Percentiles rank a stretch among this genome's conserved stretches.
Conservation (phyloP, 441 rosid genomes). For the Erodium chrysanthum region DNA sequence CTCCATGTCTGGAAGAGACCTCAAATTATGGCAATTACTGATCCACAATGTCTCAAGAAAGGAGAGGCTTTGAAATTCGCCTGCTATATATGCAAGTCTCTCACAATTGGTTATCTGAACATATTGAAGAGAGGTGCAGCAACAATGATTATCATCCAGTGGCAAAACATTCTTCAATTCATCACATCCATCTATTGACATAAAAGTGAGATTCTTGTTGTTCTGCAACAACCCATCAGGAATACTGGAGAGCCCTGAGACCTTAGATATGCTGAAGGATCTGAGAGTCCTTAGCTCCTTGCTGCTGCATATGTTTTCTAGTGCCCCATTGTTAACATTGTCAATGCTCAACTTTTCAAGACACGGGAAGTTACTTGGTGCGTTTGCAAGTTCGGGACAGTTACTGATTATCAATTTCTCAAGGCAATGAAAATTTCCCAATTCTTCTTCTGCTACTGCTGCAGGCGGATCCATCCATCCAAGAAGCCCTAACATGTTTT, state of each 20-base stretch:
- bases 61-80: not conserved
- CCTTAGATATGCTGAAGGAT: not conserved
- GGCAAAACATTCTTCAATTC: not conserved
- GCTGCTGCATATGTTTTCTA: not conserved
- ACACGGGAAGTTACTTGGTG: not conserved
- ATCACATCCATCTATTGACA: not conserved
- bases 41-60: constrained; percentile 11
- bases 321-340: not conserved
- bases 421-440: constrained; percentile 21
- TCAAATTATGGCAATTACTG: not conserved
- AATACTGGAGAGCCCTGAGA: not conserved
- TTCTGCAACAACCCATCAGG: not conserved
- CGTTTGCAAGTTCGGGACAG: constrained; percentile 5
- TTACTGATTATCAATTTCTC: not conserved
- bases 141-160: not conserved
- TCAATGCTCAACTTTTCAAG: constrained; percentile 5
- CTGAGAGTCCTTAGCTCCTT: not conserved
- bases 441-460: not conserved
- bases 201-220: not conserved
- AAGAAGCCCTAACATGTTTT: not conserved
- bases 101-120: not conserved
- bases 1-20: constrained; percentile 5
- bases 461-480: constrained; percentile 8
- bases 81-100: not conserved
- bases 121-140: not conserved